Evolutionary conservation across 2,329 filamentous ascomycete species (phyloP).

Genomic region (Ophiostoma ips): DNA sequence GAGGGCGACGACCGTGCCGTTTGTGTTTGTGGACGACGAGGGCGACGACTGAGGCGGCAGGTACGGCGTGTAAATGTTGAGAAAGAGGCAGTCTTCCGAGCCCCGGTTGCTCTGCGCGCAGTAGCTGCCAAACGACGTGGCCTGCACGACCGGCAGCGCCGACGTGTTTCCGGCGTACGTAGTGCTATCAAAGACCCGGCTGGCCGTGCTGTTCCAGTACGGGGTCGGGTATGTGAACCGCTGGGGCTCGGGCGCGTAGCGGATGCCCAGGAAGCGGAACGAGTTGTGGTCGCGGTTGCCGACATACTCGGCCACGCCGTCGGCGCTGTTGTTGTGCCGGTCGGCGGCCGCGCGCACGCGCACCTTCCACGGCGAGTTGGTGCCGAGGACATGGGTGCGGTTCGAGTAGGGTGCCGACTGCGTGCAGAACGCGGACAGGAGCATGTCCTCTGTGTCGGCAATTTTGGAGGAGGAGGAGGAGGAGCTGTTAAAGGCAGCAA

Average conservation of each 20-base stretch:
- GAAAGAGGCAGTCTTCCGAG: constrained; percentile 32
- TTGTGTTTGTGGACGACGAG: neutral
- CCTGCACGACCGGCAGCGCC: constrained; percentile 17
- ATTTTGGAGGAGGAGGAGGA: no score
- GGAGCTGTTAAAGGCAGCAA: constrained; percentile 11
- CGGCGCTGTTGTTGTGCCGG: constrained; percentile 5
- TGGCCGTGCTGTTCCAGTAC: constrained; percentile 17
- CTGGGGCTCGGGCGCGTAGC: constrained; percentile 29
- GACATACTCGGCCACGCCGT: constrained; percentile 17
- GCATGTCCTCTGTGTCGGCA: constrained; percentile 3
- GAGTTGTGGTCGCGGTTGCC: constrained; percentile 31
- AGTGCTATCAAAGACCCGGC: constrained; percentile 14
- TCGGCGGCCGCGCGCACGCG: constrained; percentile 26
- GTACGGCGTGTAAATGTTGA: constrained; percentile 32
- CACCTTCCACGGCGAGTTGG: constrained; percentile 20
- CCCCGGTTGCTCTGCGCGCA: constrained; percentile 27
- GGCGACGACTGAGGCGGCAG: constrained; percentile 17
- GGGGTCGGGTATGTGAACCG: constrained; percentile 30
- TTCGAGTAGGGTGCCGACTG: constrained; percentile 29
- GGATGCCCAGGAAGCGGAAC: constrained; percentile 37
- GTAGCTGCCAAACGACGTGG: constrained; percentile 22
- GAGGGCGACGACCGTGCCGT: constrained; percentile 14
- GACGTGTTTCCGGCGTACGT: constrained; percentile 12
- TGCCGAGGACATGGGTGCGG: constrained; percentile 18
- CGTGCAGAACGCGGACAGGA: constrained; percentile 27